Percentiles rank a stretch among this genome's conserved stretches.
Evolutionary conservation across 495 filamentous ascomycete species (phyloP).

Genomic region (Xylaria longipes): DNA sequence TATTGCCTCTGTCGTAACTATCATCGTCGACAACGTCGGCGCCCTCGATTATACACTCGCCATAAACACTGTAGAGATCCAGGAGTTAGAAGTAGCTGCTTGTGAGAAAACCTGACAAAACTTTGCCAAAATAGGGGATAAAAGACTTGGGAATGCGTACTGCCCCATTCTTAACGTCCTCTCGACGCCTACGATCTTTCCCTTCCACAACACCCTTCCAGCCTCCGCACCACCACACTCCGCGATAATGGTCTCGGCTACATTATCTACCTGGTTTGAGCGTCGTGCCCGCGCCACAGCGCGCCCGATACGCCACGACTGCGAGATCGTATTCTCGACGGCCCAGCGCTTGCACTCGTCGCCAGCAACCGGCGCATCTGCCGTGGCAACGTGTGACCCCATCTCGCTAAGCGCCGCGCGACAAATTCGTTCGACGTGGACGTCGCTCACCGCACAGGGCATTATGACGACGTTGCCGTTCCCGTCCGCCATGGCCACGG

Average conservation of each 20-base stretch:
- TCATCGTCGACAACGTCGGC: conserved; percentile 43
- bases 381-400: conserved; percentile 47
- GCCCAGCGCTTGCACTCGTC: conserved; percentile 56
- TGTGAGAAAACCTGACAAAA: background rate
- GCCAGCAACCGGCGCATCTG: conserved; percentile 51
- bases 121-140: background rate
- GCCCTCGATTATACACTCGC: conserved; percentile 59
- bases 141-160: background rate
- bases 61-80: conserved; percentile 45
- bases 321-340: conserved; percentile 58
- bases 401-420: conserved; percentile 53
- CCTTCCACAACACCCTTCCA: conserved; percentile 62
- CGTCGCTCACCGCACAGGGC: conserved; percentile 47
- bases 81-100: background rate
- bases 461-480: conserved; percentile 56
- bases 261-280: conserved; percentile 52
- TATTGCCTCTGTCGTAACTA: background rate
- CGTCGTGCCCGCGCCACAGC: conserved; percentile 57
- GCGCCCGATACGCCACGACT: conserved; percentile 61
- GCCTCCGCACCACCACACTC: conserved; percentile 60
- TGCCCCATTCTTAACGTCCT: conserved; percentile 61
- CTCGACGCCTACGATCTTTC: conserved; percentile 66
- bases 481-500: conserved; percentile 56
- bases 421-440: conserved; percentile 48
- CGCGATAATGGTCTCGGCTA: conserved; percentile 63